phyloP scores from a whole-genome alignment of 225 moss, liverwort and hornwort species.

The Physcomitrellopsis africana region DNA sequence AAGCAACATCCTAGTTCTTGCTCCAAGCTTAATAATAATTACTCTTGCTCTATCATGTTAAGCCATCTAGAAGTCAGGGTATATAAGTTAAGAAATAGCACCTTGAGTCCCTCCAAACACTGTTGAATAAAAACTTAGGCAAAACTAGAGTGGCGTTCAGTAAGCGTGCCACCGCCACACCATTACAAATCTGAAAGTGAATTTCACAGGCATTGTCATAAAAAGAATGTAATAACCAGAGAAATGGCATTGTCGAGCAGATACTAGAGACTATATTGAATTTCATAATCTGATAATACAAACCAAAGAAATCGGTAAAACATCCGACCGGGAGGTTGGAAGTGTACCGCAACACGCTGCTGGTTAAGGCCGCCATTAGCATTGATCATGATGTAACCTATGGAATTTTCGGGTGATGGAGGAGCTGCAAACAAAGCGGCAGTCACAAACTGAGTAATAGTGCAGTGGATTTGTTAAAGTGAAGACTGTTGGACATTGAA shows the following conservation, averaged over 20 bases:
- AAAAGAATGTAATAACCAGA: neutral
- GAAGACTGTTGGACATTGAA: neutral
- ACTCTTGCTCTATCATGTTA: neutral
- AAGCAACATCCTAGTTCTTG: neutral
- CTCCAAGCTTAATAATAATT: neutral
- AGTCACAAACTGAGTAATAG: neutral
- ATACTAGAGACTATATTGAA: neutral
- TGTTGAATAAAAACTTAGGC: conserved; percentile 65
- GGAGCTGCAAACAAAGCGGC: conserved; percentile 45
- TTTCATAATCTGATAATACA: neutral
- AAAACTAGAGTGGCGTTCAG: conserved; percentile 83
- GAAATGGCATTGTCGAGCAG: neutral
- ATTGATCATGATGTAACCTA: conserved; percentile 80
- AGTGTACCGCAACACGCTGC: conserved; percentile 77
- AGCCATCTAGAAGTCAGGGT: neutral
- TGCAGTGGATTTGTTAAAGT: no score
- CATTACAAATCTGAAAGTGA: conserved; percentile 72
- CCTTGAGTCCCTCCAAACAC: conserved; percentile 70
- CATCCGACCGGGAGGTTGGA: neutral
- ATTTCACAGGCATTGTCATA: conserved; percentile 9
- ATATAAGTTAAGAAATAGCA: conserved; percentile 29
- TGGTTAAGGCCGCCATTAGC: conserved; percentile 83
- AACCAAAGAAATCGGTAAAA: neutral
- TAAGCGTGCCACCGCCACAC: conserved; percentile 80
- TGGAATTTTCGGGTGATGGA: conserved; percentile 50